Base-by-base conservation (phyloP, 2,329 filamentous ascomycete genomes). In the Beauveria rudraprayagi region DNA sequence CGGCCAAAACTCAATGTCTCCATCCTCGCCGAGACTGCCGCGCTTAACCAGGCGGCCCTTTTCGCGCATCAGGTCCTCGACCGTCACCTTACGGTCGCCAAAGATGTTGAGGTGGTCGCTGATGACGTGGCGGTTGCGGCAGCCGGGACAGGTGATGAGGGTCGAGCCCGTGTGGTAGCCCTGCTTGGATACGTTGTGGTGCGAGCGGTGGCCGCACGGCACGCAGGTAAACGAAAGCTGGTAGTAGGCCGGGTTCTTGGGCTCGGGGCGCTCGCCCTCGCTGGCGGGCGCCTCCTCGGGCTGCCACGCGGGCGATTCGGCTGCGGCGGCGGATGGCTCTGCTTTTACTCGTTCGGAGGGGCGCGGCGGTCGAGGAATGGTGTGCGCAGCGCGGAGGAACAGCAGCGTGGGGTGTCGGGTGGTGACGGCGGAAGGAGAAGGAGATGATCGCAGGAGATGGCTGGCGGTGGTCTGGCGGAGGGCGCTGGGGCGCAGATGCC, bases 1-100 rank as follows among this genome's bases (percentile, higher is more conserved):
- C 34, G 90, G 88, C 88, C 92, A 96, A 67, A 97, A 94, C 73
- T 97, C 93, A 53, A 97, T 77, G 71, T 96, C 90, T n/a, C 91
- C 91, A 66, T 92, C 87, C 66, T 86, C 83, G 56, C 88, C 85
- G 37, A 92, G 70, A 30, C 82, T 84, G 19, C 90, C 89, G 63
- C 84, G 84, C 78, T 88, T 90, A 63, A 93, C 82, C 1, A 90
- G 75, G 65, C 86, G 82, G 5, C 92, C 93, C 70, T 88, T 88
- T 66, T 91, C 86, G 62, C 80, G 78, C 77, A 94, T 83, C 55
- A 97, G 75, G 64, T 93, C 88, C 73, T 95, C 89, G 34, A 94
- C 77, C 0, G 89, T 92, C 62, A 89, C 61, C 61, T 81, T 79
- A 53, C 80, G 80, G 66, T 92, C 84, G 41, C 87, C 87, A 70